Evolutionary conservation across 2,329 filamentous ascomycete species (phyloP).

Genomic region (Sclerotinia minor): DNA sequence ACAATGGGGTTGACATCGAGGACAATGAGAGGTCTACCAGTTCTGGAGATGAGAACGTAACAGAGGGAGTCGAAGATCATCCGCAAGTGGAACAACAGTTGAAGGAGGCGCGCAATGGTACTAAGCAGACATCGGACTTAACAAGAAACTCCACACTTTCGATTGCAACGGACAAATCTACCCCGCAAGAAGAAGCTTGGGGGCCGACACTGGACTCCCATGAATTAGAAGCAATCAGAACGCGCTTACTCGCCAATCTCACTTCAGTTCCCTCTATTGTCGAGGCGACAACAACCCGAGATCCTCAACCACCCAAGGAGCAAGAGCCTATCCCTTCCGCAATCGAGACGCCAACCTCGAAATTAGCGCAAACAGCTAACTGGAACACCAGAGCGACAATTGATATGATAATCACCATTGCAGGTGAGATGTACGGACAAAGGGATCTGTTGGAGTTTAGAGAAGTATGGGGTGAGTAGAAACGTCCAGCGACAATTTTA

Average conservation of each 20-base stretch:
- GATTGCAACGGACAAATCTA: not conserved
- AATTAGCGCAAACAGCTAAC: conserved; percentile 33
- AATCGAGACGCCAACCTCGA: not conserved
- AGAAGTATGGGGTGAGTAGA: conserved; percentile 49
- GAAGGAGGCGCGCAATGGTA: not conserved
- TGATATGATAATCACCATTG: conserved; percentile 88
- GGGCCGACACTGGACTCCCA: not conserved
- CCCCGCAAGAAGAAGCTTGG: not conserved
- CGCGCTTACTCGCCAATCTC: conserved; percentile 11
- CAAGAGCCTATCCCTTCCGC: not conserved
- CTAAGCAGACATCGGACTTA: not conserved
- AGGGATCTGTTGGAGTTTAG: conserved; percentile 78
- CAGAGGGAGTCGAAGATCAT: not conserved
- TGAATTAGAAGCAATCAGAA: conserved; percentile 6
- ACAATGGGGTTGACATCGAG: conserved; percentile 43
- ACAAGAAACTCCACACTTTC: not conserved
- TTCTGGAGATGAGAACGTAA: conserved; percentile 3
- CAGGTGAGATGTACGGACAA: conserved; percentile 88
- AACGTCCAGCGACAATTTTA: not conserved
- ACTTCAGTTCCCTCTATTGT: not conserved
- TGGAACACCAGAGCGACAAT: conserved; percentile 62
- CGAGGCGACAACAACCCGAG: not conserved
- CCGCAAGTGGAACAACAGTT: not conserved
- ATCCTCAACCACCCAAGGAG: not conserved
- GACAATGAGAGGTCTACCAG: conserved; percentile 39